phyloP scores from a whole-genome alignment of 495 filamentous ascomycete genomes.

The Halenospora varia region DNA sequence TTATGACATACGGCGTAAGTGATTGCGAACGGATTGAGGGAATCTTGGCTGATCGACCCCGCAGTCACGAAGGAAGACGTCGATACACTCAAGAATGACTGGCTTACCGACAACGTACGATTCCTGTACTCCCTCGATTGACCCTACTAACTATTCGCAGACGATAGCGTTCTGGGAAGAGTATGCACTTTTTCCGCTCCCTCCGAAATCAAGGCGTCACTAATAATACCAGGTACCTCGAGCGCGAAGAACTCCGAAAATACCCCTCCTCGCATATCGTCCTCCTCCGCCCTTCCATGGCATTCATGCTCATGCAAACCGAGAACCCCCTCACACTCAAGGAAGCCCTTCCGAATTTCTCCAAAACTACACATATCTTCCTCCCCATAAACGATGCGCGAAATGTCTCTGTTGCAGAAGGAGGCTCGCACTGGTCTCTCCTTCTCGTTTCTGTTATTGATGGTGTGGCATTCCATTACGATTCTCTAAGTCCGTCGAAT shows the following conservation, averaged over 20 bases:
- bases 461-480: slow-evolving; percentile 93
- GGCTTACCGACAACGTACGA: slow-evolving; percentile 96
- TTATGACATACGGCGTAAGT: slow-evolving; percentile 29
- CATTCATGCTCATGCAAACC: slow-evolving; percentile 86
- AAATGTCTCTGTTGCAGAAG: slow-evolving; percentile 72
- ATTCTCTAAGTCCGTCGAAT: slow-evolving; percentile 79
- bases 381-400: slow-evolving; percentile 90
- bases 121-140: background rate
- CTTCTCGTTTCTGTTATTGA: slow-evolving; percentile 87
- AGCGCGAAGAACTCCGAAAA: slow-evolving; percentile 74
- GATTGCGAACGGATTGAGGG: background rate
- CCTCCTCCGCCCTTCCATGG: slow-evolving; percentile 89
- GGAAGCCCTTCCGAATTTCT: slow-evolving; percentile 74
- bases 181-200: slow-evolving; percentile 38
- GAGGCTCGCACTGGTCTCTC: slow-evolving; percentile 92
- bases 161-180: slow-evolving; percentile 98
- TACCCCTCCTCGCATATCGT: slow-evolving; percentile 80
- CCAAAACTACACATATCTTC: slow-evolving; percentile 86
- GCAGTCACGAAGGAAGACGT: slow-evolving; percentile 81
- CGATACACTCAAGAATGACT: slow-evolving; percentile 82
- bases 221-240: slow-evolving; percentile 63
- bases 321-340: slow-evolving; percentile 69
- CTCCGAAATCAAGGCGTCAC: slow-evolving; percentile 1
- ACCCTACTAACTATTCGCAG: slow-evolving; percentile 35
- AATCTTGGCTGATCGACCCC: slow-evolving; percentile 6